Evolutionary conservation across 1,139 yeast genomes (phyloP).

Genomic region (Yamadazyma kanchanaburiensis): DNA sequence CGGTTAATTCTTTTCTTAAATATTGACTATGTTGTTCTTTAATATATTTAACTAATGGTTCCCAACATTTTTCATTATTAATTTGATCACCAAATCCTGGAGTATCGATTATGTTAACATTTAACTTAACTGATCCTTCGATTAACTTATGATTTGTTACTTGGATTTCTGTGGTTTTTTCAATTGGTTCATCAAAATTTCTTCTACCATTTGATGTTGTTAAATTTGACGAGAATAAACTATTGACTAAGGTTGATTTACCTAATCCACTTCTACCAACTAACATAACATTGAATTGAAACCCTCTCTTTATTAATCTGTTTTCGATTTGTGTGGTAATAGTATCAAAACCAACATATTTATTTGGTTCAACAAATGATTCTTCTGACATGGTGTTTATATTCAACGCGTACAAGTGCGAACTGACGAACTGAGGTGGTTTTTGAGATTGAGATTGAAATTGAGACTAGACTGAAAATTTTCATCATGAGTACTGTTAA

Average conservation of each 20-base stretch:
- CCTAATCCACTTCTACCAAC: slow-evolving; percentile 96
- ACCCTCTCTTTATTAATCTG: slow-evolving; percentile 86
- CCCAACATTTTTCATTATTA: slow-evolving; percentile 96
- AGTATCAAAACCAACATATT: slow-evolving; percentile 93
- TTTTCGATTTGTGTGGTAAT: slow-evolving; percentile 94
- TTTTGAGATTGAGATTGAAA: too few relatives aligned
- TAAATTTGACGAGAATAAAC: slow-evolving; percentile 81
- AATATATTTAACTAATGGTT: slow-evolving; percentile 90
- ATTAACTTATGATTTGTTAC: slow-evolving; percentile 63
- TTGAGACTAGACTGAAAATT: too few relatives aligned
- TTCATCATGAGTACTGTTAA: background rate
- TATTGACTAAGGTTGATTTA: slow-evolving; percentile 86
- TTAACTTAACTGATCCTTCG: slow-evolving; percentile 85
- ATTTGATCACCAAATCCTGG: slow-evolving; percentile 98
- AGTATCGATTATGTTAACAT: slow-evolving; percentile 86
- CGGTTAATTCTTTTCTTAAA: slow-evolving; percentile 92
- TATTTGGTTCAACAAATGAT: slow-evolving; percentile 30
- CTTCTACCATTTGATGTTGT: slow-evolving; percentile 72
- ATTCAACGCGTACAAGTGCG: slow-evolving; percentile 8
- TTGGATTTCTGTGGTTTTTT: slow-evolving; percentile 85
- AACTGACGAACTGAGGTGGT: slow-evolving; percentile 1
- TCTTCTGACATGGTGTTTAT: slow-evolving; percentile 9
- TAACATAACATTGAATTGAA: slow-evolving; percentile 90
- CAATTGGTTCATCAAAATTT: slow-evolving; percentile 64
- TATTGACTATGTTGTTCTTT: slow-evolving; percentile 95